A percentile compares a stretch with the other conserved stretches of the same genome.
These are phyloP conservation scores for Yamadazyma conglobata DNA, from an alignment of 1,139 yeast genomes.

Conservation along the genomic window DNA sequence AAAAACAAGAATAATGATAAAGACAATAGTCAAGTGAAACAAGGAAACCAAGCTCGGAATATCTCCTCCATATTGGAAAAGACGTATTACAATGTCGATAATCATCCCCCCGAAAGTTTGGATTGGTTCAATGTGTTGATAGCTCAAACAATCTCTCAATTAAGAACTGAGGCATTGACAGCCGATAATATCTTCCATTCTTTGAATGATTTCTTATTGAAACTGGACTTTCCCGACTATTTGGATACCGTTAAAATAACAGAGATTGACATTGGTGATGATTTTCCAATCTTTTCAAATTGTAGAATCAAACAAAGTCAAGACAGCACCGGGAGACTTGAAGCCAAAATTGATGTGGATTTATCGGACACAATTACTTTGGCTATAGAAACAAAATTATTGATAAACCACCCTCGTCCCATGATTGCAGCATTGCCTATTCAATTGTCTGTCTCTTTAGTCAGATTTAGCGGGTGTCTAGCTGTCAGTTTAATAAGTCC, in stretches of 20 bases:
- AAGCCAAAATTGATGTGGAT: slow-evolving; percentile 93
- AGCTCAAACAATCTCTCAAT: slow-evolving; percentile 86
- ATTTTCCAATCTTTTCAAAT: slow-evolving; percentile 91
- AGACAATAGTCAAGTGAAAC: slow-evolving; percentile 22
- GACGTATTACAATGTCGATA: slow-evolving; percentile 86
- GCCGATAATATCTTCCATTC: slow-evolving; percentile 83
- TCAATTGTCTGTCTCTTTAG: slow-evolving; percentile 78
- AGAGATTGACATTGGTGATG: slow-evolving; percentile 91
- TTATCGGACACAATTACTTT: slow-evolving; percentile 84
- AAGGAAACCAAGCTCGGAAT: slow-evolving; percentile 15
- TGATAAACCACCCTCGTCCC: slow-evolving; percentile 83
- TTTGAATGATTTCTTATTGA: slow-evolving; percentile 52
- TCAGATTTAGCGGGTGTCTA: slow-evolving; percentile 88
- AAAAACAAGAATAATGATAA: slow-evolving; percentile 17
- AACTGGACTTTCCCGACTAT: slow-evolving; percentile 68
- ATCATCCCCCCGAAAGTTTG: slow-evolving; percentile 83
- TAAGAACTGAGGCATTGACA: slow-evolving; percentile 79
- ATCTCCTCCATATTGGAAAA: slow-evolving; percentile 66
- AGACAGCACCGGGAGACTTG: slow-evolving; percentile 55
- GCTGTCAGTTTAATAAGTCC: slow-evolving; percentile 71
- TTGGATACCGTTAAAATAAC: slow-evolving; percentile 75
- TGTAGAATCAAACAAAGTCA: slow-evolving; percentile 70
- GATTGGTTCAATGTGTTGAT: slow-evolving; percentile 96
- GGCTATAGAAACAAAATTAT: slow-evolving; percentile 79
- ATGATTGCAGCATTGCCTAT: slow-evolving; percentile 84